Evolutionary conservation across 2,329 filamentous ascomycete species (phyloP).

Genomic region (Septoria petroselini): DNA sequence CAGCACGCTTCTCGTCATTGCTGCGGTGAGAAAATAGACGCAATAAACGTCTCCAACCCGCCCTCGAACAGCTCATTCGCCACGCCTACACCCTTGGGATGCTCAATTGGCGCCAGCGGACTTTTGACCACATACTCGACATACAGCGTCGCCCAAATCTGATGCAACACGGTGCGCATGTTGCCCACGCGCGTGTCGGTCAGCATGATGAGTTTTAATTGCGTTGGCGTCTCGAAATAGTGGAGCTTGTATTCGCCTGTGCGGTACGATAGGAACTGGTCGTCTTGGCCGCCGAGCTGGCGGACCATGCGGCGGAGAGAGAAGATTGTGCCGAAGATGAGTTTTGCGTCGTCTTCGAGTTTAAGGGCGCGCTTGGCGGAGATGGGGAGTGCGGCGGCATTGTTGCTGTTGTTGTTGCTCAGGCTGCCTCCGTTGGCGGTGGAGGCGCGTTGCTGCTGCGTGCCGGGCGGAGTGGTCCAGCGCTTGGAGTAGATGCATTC

Average conservation of each 20-base stretch:
- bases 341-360: constrained; percentile 79
- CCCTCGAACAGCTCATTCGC: constrained; percentile 64
- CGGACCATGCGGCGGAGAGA: constrained; percentile 94
- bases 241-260: constrained; percentile 97
- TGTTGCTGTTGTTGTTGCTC: no score
- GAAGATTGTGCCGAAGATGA: constrained; percentile 96
- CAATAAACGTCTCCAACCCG: constrained; percentile 71
- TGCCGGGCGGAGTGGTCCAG: constrained; percentile 57
- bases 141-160: constrained; percentile 98
- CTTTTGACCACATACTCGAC: constrained; percentile 82
- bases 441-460: constrained; percentile 10
- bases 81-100: constrained; percentile 60
- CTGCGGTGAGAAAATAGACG: constrained; percentile 21
- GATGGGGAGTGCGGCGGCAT: constrained; percentile 14
- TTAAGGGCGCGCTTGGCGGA: constrained; percentile 24
- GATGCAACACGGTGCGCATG: constrained; percentile 90
- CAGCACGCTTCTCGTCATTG: no score
- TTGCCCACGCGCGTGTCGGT: constrained; percentile 72
- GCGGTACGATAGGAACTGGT: constrained; percentile 87
- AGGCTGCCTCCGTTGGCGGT: constrained; percentile 14
- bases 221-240: constrained; percentile 97
- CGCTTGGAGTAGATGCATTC: constrained; percentile 95
- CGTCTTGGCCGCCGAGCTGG: constrained; percentile 89
- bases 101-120: constrained; percentile 59
- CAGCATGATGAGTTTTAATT: constrained; percentile 93